phyloP scores from a whole-genome alignment of 139 green algal genomes.

The Pleodorina starrii region DNA sequence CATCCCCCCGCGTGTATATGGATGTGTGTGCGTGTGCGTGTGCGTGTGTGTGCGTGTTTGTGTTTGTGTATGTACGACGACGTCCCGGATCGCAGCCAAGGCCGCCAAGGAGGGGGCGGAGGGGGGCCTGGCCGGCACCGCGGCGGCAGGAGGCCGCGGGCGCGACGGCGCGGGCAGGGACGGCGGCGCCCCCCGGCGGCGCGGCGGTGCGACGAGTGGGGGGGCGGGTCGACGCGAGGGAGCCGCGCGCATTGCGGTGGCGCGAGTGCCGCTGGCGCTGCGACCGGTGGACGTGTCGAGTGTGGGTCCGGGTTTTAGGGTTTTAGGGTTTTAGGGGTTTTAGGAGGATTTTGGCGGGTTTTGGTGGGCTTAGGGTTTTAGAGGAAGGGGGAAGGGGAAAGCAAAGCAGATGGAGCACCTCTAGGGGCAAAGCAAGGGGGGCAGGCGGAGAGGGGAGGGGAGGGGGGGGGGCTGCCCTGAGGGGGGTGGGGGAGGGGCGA shows the following conservation, averaged over 20 bases:
- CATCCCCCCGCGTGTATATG: no score
- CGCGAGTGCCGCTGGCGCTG: constrained; percentile 13
- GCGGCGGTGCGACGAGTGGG: not conserved
- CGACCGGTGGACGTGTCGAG: constrained; percentile 23
- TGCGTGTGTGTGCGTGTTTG: no score
- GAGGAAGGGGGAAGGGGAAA: not conserved
- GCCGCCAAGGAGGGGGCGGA: not conserved
- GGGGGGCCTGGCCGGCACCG: not conserved
- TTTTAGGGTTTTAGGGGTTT: not conserved
- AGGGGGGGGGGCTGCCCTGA: no score
- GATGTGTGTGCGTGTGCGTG: no score
- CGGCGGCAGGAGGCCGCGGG: not conserved
- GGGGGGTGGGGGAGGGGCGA: no score
- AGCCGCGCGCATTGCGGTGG: not conserved
- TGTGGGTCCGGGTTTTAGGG: not conserved
- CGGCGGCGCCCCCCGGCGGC: no score
- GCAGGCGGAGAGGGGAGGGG: no score
- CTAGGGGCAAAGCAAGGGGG: no score
- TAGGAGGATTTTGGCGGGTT: not conserved
- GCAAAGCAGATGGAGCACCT: no score
- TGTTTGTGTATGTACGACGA: no score
- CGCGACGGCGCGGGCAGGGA: not conserved
- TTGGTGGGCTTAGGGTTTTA: not conserved
- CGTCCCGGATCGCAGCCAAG: no score
- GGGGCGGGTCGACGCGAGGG: not conserved